Conservation (phyloP, 2,329 filamentous ascomycete species). For the Fusarium bactridioides region DNA sequence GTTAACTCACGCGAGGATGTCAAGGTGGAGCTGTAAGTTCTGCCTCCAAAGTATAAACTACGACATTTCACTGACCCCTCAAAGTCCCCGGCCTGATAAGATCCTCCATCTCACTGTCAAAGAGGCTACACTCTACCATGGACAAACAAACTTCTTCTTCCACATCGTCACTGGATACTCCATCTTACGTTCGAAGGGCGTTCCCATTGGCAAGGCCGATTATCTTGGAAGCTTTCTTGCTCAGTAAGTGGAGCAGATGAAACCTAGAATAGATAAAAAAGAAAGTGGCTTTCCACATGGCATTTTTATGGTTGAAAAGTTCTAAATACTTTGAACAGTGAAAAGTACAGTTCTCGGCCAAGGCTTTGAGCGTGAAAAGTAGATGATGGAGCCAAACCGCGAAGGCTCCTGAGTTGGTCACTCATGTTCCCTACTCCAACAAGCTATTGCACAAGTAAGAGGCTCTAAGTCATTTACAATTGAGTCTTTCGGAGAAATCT, state of each 20-base stretch:
- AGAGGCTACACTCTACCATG: not conserved
- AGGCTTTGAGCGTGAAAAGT: not conserved
- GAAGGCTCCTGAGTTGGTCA: too few relatives aligned
- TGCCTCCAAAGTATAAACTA: accelerated
- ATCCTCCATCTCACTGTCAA: not conserved
- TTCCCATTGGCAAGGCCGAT: not conserved
- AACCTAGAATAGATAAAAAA: not conserved
- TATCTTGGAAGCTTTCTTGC: not conserved
- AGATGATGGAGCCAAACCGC: accelerated
- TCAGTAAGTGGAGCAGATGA: not conserved
- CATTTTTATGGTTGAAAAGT: too few relatives aligned
- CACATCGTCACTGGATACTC: not conserved
- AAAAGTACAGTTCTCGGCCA: accelerated
- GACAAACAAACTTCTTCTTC: not conserved
- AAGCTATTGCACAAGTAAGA: accelerated
- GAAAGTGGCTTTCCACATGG: accelerated
- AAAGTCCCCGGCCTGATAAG: not conserved
- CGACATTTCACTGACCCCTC: not conserved
- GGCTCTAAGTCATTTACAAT: accelerated
- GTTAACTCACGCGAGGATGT: not conserved
- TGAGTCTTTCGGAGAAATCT: accelerated
- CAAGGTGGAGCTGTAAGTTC: not conserved
- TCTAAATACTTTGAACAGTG: not conserved
- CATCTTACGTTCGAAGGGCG: not conserved
- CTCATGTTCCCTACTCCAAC: accelerated